phyloP scores from a whole-genome alignment of 2,329 filamentous ascomycete genomes.

The Penicillium sp. region DNA sequence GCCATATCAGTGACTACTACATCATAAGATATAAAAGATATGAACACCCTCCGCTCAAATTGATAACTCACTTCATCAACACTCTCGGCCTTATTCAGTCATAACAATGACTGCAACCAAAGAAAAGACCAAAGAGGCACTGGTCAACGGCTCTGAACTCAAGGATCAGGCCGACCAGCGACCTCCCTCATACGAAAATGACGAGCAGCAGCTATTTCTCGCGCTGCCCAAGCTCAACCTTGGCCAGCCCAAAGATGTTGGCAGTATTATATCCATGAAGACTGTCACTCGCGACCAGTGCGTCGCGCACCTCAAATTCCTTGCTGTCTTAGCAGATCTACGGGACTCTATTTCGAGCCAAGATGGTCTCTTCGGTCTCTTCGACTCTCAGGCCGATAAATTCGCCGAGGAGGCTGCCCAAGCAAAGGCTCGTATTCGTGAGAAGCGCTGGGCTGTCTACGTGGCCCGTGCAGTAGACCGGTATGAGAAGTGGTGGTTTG shows the following conservation, averaged over 20 bases:
- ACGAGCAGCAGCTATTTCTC: constrained; percentile 3
- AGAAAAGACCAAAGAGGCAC: constrained; percentile 11
- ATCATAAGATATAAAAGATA: not conserved
- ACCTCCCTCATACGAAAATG: constrained; percentile 30
- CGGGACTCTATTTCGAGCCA: constrained; percentile 66
- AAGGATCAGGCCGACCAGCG: not conserved
- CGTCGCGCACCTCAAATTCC: constrained; percentile 71
- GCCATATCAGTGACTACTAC: not conserved
- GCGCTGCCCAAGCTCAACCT: constrained; percentile 30
- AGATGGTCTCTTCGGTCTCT: constrained; percentile 67
- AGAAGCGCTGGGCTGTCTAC: constrained; percentile 73
- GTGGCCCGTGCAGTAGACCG: constrained; percentile 65
- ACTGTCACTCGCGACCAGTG: constrained; percentile 55
- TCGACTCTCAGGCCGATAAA: constrained; percentile 47
- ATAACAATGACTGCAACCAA: constrained; percentile 14
- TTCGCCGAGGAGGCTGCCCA: constrained; percentile 39
- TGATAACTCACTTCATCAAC: not conserved
- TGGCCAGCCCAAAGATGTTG: not conserved
- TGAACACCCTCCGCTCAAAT: not conserved
- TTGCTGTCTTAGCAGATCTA: constrained; percentile 66
- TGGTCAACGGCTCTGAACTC: not conserved
- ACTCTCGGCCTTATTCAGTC: not conserved
- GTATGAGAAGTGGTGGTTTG: constrained; percentile 61
- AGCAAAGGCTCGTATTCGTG: constrained; percentile 56
- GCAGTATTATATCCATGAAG: constrained; percentile 2